These are phyloP conservation scores for Nannochloropsis oceanica DNA, from an alignment of 108 stramenopile species.

Conservation along the genomic window DNA sequence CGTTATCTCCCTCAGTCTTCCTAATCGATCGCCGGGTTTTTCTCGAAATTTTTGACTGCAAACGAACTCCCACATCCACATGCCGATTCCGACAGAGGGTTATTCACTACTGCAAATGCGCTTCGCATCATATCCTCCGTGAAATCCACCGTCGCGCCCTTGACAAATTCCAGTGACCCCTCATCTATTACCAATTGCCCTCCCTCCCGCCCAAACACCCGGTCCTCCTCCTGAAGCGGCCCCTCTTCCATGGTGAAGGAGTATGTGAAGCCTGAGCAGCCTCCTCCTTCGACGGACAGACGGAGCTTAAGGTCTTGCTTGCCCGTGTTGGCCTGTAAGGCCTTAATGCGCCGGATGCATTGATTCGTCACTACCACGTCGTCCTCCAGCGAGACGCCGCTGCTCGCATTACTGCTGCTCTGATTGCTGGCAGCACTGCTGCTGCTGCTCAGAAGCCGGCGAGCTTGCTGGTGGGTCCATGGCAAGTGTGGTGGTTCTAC, in stretches of 20 bases:
- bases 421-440: no score
- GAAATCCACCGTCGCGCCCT: constrained; percentile 82
- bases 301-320: constrained; percentile 32
- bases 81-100: constrained; percentile 85
- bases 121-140: constrained; percentile 88
- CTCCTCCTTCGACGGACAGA: constrained; percentile 43
- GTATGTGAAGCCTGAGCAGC: constrained; percentile 46
- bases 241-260: constrained; percentile 35
- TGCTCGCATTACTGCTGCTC: background rate
- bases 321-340: constrained; percentile 24
- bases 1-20: background rate
- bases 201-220: constrained; percentile 30
- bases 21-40: constrained; percentile 43
- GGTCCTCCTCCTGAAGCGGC: background rate
- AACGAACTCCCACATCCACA: constrained; percentile 94
- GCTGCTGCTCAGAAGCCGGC: no score
- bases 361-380: background rate
- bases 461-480: no score
- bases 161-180: constrained; percentile 55
- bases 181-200: constrained; percentile 39
- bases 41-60: constrained; percentile 82
- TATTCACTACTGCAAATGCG: constrained; percentile 75
- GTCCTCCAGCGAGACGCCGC: background rate
- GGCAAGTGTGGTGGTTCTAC: no score
- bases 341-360: constrained; percentile 27